Evolutionary conservation across 352 stramenopile species (phyloP), one percentile per base, ranked within the genome.

Genomic region (Phytophthora meadii): DNA sequence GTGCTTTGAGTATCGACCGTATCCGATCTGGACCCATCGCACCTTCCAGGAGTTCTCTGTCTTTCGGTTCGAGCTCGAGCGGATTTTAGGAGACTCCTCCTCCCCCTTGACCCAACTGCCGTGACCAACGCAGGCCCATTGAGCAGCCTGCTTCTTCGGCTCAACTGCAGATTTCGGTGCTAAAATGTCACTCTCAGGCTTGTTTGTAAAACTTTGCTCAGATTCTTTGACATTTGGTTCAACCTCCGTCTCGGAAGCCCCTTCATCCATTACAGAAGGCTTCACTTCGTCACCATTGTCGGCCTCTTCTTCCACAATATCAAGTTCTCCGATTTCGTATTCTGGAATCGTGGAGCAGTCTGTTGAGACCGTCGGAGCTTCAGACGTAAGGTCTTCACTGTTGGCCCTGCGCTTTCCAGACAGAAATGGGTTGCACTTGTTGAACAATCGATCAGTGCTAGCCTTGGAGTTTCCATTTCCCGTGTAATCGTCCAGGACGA

Each of bases 361-460:
- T 2, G 65, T 77, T 14, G 59, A 68, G 30, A 66, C 61, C 10
- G 69, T 77, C 24, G 27, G 65, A 4, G 65, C 40, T 47, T 77
- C 69, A 11, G 69, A 77, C 34, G 39, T 24, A 2, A 62, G 61
- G 27, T 74, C 68, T 14, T 72, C 62, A 39, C 65, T 71, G 10
- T 39, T 41, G 32, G 51, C 65, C 52, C 67, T 55, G 9, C 50
- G 46, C 44, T 74, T 77, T 1, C 61, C 59, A 19, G 69, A 74
- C 32, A 77, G 36, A 45, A 77, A 74, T 5, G 69, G 59, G 37
- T 74, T 77, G 46, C 65, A 74, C 42, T 77, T 77, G 54, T 77
- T 70, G 0, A 77, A 54, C 39, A 77, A 32, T 37, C 40, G n/a
- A 10, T 70, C 69, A 4, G 59, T 57, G 46, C 58, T 74, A 5